Evolutionary conservation across 257 asterid genomes (phyloP).

Genomic region (Rhazya stricta): DNA sequence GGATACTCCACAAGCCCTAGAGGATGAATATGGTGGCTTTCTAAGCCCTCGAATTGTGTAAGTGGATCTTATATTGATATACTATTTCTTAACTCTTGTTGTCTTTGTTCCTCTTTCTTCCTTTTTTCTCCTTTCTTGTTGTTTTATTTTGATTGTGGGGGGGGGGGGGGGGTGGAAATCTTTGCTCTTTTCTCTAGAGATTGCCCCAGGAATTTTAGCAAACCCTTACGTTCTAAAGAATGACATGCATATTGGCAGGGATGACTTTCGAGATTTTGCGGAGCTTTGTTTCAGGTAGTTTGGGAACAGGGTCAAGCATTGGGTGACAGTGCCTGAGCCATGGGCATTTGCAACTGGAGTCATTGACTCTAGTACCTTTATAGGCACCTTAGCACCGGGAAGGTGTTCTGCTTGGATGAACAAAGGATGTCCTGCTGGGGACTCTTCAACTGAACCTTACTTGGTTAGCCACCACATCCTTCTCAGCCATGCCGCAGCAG

Average conservation of each 20-base stretch:
- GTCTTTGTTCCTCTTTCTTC: no score
- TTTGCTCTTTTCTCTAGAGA: no score
- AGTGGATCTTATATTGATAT: no score
- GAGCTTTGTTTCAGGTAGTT: constrained; percentile 57
- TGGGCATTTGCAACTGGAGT: constrained; percentile 31
- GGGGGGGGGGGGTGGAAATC: no score
- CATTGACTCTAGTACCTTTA: constrained; percentile 33
- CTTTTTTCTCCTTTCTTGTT: no score
- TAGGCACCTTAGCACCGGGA: constrained; percentile 47
- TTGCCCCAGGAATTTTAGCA: no score
- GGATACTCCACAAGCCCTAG: constrained; percentile 74
- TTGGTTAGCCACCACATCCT: constrained; percentile 47
- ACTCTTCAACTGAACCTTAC: constrained; percentile 60
- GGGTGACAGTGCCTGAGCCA: constrained; percentile 62
- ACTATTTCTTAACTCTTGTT: no score
- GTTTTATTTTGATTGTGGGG: no score
- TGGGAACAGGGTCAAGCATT: constrained; percentile 56
- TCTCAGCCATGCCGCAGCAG: constrained; percentile 43
- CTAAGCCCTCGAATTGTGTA: constrained; percentile 49
- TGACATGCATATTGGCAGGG: constrained; percentile 21
- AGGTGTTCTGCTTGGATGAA: constrained; percentile 46
- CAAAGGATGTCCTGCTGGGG: constrained; percentile 35
- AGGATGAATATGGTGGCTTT: constrained; percentile 67
- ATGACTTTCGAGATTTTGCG: constrained; percentile 51
- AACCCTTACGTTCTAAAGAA: no score